Evolutionary conservation across 306 rosid genomes (phyloP).

Genomic region (Comarum palustre): DNA sequence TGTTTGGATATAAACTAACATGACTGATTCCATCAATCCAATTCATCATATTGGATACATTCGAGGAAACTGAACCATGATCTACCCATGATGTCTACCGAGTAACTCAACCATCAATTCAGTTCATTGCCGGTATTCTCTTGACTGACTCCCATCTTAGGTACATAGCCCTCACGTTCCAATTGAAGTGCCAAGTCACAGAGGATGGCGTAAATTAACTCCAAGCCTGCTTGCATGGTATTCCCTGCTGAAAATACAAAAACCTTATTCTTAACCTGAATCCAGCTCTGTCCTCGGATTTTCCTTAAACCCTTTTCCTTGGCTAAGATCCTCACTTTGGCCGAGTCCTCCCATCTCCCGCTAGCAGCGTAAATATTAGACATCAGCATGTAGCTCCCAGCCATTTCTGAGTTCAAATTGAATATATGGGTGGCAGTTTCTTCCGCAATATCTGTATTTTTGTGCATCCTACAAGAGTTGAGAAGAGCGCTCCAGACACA

Average conservation of each 20-base stretch:
- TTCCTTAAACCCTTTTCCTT: slow-evolving; percentile 66
- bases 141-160: slow-evolving; percentile 12
- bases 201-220: slow-evolving; percentile 46
- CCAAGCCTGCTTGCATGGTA: slow-evolving; percentile 37
- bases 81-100: slow-evolving; percentile 13
- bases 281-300: slow-evolving; percentile 75
- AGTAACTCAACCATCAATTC: slow-evolving; percentile 24
- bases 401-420: slow-evolving; percentile 34
- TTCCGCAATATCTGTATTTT: slow-evolving; percentile 47
- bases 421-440: slow-evolving; percentile 50
- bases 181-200: slow-evolving; percentile 59
- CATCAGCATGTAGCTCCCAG: slow-evolving; percentile 70
- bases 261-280: slow-evolving; percentile 62
- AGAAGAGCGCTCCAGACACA: slow-evolving; percentile 75
- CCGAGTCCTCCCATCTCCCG: slow-evolving; percentile 83
- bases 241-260: slow-evolving; percentile 64
- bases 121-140: slow-evolving; percentile 28
- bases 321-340: slow-evolving; percentile 67
- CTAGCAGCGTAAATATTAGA: slow-evolving; percentile 73
- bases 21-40: background rate
- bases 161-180: slow-evolving; percentile 34
- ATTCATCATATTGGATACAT: background rate
- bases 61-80: background rate
- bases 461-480: slow-evolving; percentile 69
- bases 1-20: background rate